Conservation (phyloP, 257 asterid genomes). For the Gentiana dahurica region DNA sequence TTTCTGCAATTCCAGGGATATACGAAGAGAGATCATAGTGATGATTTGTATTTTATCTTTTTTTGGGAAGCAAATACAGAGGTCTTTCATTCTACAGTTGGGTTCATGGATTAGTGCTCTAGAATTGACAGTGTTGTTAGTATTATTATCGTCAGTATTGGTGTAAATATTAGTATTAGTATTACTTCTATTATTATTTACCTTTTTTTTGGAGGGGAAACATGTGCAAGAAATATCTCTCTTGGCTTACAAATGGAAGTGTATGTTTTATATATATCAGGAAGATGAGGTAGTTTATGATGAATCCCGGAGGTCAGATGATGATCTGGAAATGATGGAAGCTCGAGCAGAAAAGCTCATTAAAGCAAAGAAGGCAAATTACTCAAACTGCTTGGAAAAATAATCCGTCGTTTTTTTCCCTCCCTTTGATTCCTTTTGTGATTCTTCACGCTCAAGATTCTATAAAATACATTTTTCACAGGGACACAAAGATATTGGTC, state of each 20-base stretch:
- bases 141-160: not conserved
- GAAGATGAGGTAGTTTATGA: conserved; percentile 77
- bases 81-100: too few species aligned
- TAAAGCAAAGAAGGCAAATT: conserved; percentile 80
- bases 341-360: conserved; percentile 94
- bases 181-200: too few species aligned
- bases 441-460: not conserved
- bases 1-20: too few species aligned
- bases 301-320: conserved; percentile 67
- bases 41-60: too few species aligned
- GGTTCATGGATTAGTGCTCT: not conserved
- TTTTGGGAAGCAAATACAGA: too few species aligned
- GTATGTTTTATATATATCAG: conserved; percentile 21
- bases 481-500: conserved; percentile 57
- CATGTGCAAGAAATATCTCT: too few species aligned
- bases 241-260: not conserved
- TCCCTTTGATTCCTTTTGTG: conserved; percentile 1
- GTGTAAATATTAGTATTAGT: too few species aligned
- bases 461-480: conserved; percentile 17
- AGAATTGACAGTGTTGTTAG: not conserved
- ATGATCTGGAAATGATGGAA: conserved; percentile 70
- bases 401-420: not conserved
- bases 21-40: too few species aligned
- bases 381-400: conserved; percentile 9
- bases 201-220: too few species aligned